A percentile compares a stretch with the other conserved stretches of the same genome.
Evolutionary conservation across 495 filamentous ascomycete species (phyloP).

Genomic region (Ascobolus immersus): DNA sequence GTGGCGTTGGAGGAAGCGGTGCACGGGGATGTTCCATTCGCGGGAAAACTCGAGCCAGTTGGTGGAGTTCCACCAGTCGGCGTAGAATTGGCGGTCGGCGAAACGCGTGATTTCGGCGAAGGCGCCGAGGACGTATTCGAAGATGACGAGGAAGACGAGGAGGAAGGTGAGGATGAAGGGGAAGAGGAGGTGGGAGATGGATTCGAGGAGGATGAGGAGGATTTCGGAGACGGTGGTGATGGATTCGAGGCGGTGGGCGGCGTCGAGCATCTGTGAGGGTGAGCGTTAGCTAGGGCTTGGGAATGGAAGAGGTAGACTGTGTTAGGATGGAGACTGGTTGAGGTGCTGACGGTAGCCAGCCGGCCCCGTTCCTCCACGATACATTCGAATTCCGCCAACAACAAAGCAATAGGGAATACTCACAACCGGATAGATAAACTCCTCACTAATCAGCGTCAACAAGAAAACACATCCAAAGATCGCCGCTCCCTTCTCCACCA

Average conservation of each 20-base stretch:
- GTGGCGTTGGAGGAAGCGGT: conserved; percentile 84
- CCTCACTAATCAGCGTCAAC: conserved; percentile 68
- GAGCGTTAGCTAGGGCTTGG: neutral
- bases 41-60: conserved; percentile 90
- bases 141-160: conserved; percentile 86
- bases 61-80: conserved; percentile 82
- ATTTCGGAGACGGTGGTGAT: conserved; percentile 35
- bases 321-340: too few species aligned
- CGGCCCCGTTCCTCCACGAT: too few species aligned
- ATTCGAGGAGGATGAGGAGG: conserved; percentile 60
- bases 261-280: conserved; percentile 28
- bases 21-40: conserved; percentile 97
- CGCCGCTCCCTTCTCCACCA: conserved; percentile 64
- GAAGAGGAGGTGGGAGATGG: conserved; percentile 80
- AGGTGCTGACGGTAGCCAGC: too few species aligned
- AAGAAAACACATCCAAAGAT: conserved; percentile 94
- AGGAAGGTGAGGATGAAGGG: conserved; percentile 94
- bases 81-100: conserved; percentile 84
- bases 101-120: conserved; percentile 90
- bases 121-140: conserved; percentile 85
- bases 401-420: neutral
- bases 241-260: conserved; percentile 35
- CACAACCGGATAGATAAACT: conserved; percentile 83
- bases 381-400: too few species aligned
- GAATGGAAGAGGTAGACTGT: too few species aligned